phyloP scores from a whole-genome alignment of 139 green algal species.

The Chlamydomonas eustigma region DNA sequence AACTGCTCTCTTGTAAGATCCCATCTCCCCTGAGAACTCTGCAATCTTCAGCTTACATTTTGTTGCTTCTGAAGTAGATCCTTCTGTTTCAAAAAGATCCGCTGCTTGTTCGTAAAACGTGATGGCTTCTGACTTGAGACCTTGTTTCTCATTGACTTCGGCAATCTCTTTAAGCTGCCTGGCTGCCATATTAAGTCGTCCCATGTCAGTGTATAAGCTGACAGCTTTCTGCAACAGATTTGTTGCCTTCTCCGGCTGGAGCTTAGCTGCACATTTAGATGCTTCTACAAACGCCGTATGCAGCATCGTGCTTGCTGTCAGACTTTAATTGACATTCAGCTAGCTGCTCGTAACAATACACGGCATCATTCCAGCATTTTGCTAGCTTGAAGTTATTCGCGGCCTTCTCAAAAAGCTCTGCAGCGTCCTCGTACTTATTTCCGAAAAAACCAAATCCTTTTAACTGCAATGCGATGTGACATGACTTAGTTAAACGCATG shows the following conservation, averaged over 20 bases:
- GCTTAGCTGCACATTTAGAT: conserved; percentile 76
- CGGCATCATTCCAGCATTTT: conserved; percentile 75
- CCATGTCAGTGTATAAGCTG: conserved; percentile 89
- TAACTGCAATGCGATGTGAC: conserved; percentile 53
- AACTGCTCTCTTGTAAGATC: conserved; percentile 33
- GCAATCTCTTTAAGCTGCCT: conserved; percentile 80
- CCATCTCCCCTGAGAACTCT: conserved; percentile 69
- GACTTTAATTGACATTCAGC: conserved; percentile 79
- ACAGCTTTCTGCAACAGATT: conserved; percentile 68
- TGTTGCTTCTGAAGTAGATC: conserved; percentile 71
- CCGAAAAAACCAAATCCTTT: conserved; percentile 76
- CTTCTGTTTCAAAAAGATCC: conserved; percentile 83
- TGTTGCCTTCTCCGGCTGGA: conserved; percentile 19
- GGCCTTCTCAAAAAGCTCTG: conserved; percentile 87
- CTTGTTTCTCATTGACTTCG: conserved; percentile 79
- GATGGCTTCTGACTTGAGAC: conserved; percentile 66
- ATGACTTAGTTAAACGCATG: no score
- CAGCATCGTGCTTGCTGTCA: conserved; percentile 86
- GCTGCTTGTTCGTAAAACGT: conserved; percentile 79
- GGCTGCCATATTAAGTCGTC: conserved; percentile 88
- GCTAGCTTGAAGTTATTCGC: conserved; percentile 94
- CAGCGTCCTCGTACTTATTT: conserved; percentile 85
- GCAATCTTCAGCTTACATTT: conserved; percentile 72
- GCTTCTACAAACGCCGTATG: conserved; percentile 81
- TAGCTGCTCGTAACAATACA: conserved; percentile 73